Base-by-base conservation (phyloP, 176 grass and related monocot species). In the Alloteropsis semialata region DNA sequence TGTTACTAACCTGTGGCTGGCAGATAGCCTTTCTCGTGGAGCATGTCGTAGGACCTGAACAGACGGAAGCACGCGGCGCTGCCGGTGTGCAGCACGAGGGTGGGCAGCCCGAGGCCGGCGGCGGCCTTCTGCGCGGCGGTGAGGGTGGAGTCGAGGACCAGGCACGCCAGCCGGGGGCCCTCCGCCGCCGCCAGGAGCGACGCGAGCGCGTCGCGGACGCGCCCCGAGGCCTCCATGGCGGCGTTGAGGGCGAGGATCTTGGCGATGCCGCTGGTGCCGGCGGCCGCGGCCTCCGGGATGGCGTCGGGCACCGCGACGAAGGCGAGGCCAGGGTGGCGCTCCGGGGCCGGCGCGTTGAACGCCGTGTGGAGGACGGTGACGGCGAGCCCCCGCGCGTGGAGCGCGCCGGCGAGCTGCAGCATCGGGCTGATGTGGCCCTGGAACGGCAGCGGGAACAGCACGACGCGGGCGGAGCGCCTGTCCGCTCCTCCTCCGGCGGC, bases 351-450 rank as follows among this genome's bases (percentile, higher is more conserved):
- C 1, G 84, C 61, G 79, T 87, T 83, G 72, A 66, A 79, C 7
- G 1, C 1, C 30, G 84, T 67, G 88, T 87, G 72, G 34, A 90
- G 67, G 3, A 90, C 37, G n/a, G 84, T 90, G 84, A 86, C n/a
- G 44, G 78, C 69, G 29, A 87, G 68, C 33, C 84, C 64, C 3
- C 56, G 60, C 1, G 42, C 37, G 42, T 79, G 64, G 48, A 90
- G 84, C 25, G 61, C 51, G 19, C 34, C 71, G 36, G 82, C 84
- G 43, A 90, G 88, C 49, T 83, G 72, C 34, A 90, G 65, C 84
- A 83, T 83, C 39, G 78, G 88, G 78, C 32, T 90, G 43, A 90
- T 51, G 63, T 90, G 84, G 69, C 83, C 88, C 74, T 90, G 84
- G 80, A 72, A 90, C 42, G 78, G 84, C 33, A 76, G 62, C 28